Evolutionary conservation across 2,329 filamentous ascomycete genomes (phyloP), one percentile per base, ranked within the genome.

Genomic region (Fusarium cyanostomum): DNA sequence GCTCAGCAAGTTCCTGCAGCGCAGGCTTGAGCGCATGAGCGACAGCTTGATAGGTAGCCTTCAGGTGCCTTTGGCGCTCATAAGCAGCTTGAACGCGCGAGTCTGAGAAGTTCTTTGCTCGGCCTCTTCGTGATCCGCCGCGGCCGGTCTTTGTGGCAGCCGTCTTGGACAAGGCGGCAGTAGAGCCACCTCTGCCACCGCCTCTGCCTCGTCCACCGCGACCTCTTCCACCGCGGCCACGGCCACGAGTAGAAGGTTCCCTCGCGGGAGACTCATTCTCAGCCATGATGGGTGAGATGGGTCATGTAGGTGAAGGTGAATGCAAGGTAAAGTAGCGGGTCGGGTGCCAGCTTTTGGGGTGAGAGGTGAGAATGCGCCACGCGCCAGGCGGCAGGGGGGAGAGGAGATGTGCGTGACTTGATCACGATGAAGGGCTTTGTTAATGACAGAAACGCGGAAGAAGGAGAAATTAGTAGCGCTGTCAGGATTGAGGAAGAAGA

Each of bases 1-100:
- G 82, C 50, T 86, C 84, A 15, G 87, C 87, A 16, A 92, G 79
- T 70, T 91, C 88, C 56, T 87, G 86, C 12, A 91, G 79, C 9
- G 87, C 82, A 13, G 85, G 84, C 73, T 89, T 91, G 67, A 90
- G 76, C 27, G 84, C 81, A 66, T 85, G 83, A 56, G 86, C 82
- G 48, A 92, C 83, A 56, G 83, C 79, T n/a, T 86, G 82, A 74
- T 86, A 92, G 21, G 81, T 81, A 53, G 86, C 85, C 74, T 89
- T 89, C 68, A 92, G 80, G 67, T 89, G 84, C 65, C 89, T 82
- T 72, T 89, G 86, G 52, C 89, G 86, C 72, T 87, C 85, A 64
- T 86, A 84, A 54, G 82, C 81, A 46, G 84, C 84, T 72, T 87
- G 85, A 50, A 83, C 81, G 62, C 80, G 81, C 61, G 80, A 76